Conservation (phyloP, 495 filamentous ascomycete species). For the Penicillium roqueforti region DNA sequence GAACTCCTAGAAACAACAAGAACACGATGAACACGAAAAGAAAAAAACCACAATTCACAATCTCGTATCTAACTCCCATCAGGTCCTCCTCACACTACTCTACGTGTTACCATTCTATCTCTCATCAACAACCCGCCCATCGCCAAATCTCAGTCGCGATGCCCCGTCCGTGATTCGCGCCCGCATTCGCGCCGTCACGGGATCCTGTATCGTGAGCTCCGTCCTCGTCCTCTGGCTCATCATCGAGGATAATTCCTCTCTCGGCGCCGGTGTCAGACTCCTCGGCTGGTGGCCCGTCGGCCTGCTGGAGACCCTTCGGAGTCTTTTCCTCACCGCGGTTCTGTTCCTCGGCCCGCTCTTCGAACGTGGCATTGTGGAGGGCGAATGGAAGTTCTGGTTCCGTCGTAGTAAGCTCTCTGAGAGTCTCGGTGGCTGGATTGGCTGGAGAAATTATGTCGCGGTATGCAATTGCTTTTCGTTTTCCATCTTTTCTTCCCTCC, state of each 20-base stretch:
- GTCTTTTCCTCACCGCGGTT: slow-evolving; percentile 64
- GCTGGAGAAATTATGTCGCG: slow-evolving; percentile 62
- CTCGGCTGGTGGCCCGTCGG: slow-evolving; percentile 74
- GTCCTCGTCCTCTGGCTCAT: slow-evolving; percentile 60
- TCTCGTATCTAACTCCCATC: slow-evolving; percentile 8
- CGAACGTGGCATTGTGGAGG: slow-evolving; percentile 66
- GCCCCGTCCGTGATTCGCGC: slow-evolving; percentile 84
- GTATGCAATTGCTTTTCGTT: slow-evolving; percentile 43
- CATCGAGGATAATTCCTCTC: slow-evolving; percentile 37
- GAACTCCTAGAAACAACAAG: background rate
- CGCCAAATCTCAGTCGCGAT: slow-evolving; percentile 77
- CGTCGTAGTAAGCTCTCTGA: slow-evolving; percentile 37
- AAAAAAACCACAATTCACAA: background rate
- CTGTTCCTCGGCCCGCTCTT: slow-evolving; percentile 85
- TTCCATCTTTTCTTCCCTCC: slow-evolving; percentile 1
- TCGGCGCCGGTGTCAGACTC: slow-evolving; percentile 53
- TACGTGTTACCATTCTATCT: slow-evolving; percentile 94
- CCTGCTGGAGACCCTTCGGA: slow-evolving; percentile 52
- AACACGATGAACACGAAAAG: background rate
- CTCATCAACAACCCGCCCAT: slow-evolving; percentile 72
- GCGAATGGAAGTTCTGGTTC: slow-evolving; percentile 64
- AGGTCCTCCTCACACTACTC: slow-evolving; percentile 72
- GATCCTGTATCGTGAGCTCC: slow-evolving; percentile 62
- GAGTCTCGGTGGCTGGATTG: slow-evolving; percentile 56
- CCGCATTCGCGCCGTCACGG: slow-evolving; percentile 71